These are phyloP conservation scores for Teunomyces gatunensis DNA, from an alignment of 805 yeast species.

Conservation along the genomic window DNA sequence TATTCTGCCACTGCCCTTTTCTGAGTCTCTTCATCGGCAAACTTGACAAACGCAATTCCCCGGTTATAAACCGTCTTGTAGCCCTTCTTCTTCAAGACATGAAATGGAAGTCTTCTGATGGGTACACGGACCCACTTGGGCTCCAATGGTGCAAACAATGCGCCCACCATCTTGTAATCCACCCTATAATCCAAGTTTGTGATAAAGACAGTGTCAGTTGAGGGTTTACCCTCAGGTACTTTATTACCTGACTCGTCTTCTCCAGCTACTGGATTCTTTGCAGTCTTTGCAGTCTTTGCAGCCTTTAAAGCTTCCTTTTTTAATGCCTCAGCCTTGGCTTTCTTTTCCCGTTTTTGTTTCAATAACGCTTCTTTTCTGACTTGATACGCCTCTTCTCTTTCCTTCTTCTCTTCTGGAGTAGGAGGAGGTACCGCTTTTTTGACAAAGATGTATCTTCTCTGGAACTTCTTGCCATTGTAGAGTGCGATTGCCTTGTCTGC, in stretches of 20 bases:
- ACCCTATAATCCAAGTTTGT: slow-evolving; percentile 56
- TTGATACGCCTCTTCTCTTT: slow-evolving; percentile 32
- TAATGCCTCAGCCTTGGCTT: slow-evolving; percentile 17
- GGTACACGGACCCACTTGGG: slow-evolving; percentile 65
- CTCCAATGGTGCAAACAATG: slow-evolving; percentile 45
- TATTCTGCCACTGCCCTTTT: slow-evolving; percentile 67
- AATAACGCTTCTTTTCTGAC: slow-evolving; percentile 19
- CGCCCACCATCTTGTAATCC: slow-evolving; percentile 44
- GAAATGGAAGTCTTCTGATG: slow-evolving; percentile 43
- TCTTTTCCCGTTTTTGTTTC: slow-evolving; percentile 15
- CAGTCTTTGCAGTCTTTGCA: slow-evolving; percentile 9
- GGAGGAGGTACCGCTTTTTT: slow-evolving; percentile 55
- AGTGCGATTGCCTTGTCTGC: slow-evolving; percentile 45
- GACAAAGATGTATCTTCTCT: slow-evolving; percentile 47
- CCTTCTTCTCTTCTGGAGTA: slow-evolving; percentile 42
- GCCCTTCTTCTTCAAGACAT: slow-evolving; percentile 43
- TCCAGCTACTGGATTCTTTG: not conserved
- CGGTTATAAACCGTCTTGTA: slow-evolving; percentile 44
- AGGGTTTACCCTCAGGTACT: slow-evolving; percentile 49
- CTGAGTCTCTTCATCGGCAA: slow-evolving; percentile 60
- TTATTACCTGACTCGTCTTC: slow-evolving; percentile 7
- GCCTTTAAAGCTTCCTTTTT: slow-evolving; percentile 12
- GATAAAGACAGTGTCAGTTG: slow-evolving; percentile 59
- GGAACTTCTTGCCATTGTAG: slow-evolving; percentile 42
- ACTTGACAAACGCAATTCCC: slow-evolving; percentile 66